A percentile compares a stretch with the other conserved stretches of the same genome.
Evolutionary conservation across 2,329 filamentous ascomycete genomes (phyloP).

Genomic region (Hortaea werneckii): DNA sequence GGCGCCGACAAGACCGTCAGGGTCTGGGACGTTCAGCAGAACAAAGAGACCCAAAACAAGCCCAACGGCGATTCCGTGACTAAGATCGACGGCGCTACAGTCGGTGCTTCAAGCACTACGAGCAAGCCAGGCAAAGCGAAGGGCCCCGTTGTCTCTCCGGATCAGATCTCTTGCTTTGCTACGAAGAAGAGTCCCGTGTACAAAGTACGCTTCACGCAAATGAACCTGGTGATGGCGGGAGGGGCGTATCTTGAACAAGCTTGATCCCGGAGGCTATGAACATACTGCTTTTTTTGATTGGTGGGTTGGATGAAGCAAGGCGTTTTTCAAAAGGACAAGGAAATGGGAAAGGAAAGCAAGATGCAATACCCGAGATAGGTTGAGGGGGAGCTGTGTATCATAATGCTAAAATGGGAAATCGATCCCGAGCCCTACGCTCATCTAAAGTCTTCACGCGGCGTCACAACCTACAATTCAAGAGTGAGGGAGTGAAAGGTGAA

Average conservation of each 20-base stretch:
- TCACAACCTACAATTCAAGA: too few species aligned
- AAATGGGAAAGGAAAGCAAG: too few species aligned
- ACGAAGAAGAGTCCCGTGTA: constrained; percentile 95
- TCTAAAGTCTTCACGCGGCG: too few species aligned
- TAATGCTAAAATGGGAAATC: too few species aligned
- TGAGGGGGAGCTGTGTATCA: too few species aligned
- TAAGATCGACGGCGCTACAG: constrained; percentile 4
- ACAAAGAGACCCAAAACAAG: constrained; percentile 20
- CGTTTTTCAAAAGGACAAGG: too few species aligned
- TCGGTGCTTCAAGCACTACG: constrained; percentile 20
- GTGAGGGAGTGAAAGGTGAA: too few species aligned
- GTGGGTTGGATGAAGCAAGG: background rate
- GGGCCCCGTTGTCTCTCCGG: constrained; percentile 78
- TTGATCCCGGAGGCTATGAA: background rate
- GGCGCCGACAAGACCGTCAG: constrained; percentile 88
- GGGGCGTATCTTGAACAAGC: constrained; percentile 48
- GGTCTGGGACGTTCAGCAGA: constrained; percentile 77
- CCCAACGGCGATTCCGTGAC: constrained; percentile 3
- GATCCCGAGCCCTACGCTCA: too few species aligned
- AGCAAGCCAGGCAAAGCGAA: constrained; percentile 59
- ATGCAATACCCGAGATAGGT: too few species aligned
- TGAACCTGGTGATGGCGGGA: constrained; percentile 86
- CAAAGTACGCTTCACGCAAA: constrained; percentile 85
- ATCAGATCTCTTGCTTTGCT: constrained; percentile 88
- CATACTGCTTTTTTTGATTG: too few species aligned